These are phyloP conservation scores for Xylariales sp. DNA, from an alignment of 2,329 filamentous ascomycete genomes.

Conservation along the genomic window DNA sequence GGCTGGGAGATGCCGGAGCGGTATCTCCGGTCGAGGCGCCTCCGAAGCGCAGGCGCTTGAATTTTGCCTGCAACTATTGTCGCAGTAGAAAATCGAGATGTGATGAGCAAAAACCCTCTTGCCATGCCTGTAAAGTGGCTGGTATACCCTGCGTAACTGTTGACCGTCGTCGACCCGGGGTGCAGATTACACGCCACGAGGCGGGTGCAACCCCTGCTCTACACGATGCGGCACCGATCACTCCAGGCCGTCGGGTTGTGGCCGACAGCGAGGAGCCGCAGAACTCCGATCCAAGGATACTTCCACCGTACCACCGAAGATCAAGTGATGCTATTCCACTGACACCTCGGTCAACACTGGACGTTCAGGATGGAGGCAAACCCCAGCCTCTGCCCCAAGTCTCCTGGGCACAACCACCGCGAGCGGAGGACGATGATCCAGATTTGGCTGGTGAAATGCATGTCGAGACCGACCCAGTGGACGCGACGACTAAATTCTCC, in stretches of 20 bases:
- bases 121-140: conserved; percentile 8
- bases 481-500: conserved; percentile 18
- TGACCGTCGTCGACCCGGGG: conserved; percentile 9
- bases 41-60: conserved; percentile 5
- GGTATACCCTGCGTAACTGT: conserved; percentile 8
- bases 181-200: conserved; percentile 5
- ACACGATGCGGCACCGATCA: neutral
- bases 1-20: no score
- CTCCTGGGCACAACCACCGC: neutral
- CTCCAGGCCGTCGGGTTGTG: neutral
- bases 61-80: conserved; percentile 12
- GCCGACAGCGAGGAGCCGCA: neutral
- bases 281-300: neutral
- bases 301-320: neutral
- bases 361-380: neutral
- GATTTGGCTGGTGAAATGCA: neutral
- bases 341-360: conserved; percentile 1
- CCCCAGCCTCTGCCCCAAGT: neutral
- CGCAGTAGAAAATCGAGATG: conserved; percentile 8
- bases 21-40: conserved; percentile 1
- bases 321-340: neutral
- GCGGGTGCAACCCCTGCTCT: conserved; percentile 1
- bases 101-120: conserved; percentile 9
- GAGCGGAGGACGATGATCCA: neutral
- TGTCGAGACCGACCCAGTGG: conserved; percentile 2